Percentiles rank a stretch among this genome's conserved stretches.
phyloP scores from a whole-genome alignment of 1,284 basidiomycete genomes.

The Hemileccinum hortonii region DNA sequence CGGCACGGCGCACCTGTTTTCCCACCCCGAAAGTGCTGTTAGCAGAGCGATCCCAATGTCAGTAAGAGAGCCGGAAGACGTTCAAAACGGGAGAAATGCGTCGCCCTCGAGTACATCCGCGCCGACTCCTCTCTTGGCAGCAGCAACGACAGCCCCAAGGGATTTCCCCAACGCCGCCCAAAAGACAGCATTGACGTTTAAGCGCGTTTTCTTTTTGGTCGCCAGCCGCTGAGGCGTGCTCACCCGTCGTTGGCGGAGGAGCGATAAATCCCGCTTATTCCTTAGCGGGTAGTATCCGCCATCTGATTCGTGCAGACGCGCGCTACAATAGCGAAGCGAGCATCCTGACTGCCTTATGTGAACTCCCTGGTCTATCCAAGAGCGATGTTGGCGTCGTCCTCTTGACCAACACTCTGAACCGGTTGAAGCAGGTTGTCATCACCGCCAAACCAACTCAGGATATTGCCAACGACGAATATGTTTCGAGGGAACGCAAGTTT shows the following conservation, averaged over 20 bases:
- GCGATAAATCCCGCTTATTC: constrained; percentile 24
- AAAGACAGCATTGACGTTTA: constrained; percentile 16
- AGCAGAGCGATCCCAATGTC: constrained; percentile 23
- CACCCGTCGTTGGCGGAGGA: constrained; percentile 16
- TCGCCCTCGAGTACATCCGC: constrained; percentile 8
- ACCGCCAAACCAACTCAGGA: constrained; percentile 41
- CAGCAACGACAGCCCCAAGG: constrained; percentile 5
- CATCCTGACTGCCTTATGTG: constrained; percentile 55
- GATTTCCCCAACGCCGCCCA: neutral
- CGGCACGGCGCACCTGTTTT: constrained; percentile 32
- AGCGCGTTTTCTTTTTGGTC: constrained; percentile 18
- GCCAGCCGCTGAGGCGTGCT: constrained; percentile 9
- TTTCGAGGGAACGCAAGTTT: constrained; percentile 51
- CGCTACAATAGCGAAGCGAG: constrained; percentile 48
- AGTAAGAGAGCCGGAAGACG: constrained; percentile 25
- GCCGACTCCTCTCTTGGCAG: constrained; percentile 7
- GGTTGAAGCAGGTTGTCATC: constrained; percentile 55
- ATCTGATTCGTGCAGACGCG: constrained; percentile 52
- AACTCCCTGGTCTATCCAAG: constrained; percentile 61
- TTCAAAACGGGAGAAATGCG: constrained; percentile 29
- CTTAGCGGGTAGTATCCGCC: constrained; percentile 2
- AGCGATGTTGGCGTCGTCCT: constrained; percentile 53
- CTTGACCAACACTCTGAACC: constrained; percentile 53
- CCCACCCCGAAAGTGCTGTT: constrained; percentile 33
- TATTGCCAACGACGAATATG: constrained; percentile 36